Conservation (phyloP, 1,139 yeast genomes). For the Kurtzmaniella natalensis region DNA sequence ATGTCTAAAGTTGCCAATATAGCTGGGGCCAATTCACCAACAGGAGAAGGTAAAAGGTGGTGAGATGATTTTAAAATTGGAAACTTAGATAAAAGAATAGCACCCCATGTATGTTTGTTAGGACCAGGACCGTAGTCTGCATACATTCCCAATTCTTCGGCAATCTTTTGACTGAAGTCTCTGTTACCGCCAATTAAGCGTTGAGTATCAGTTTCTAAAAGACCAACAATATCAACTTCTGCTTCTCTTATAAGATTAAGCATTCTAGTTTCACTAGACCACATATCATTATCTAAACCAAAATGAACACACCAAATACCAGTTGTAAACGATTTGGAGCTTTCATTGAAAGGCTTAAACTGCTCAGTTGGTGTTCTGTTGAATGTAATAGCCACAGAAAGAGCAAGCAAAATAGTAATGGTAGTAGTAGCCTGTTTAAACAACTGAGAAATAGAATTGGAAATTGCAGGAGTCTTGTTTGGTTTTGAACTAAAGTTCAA, state of each 20-base stretch:
- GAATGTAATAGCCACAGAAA: constrained; percentile 40
- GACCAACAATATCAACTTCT: constrained; percentile 85
- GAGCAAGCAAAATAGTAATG: constrained; percentile 27
- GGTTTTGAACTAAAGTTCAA: too few relatives aligned
- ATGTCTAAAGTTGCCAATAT: constrained; percentile 93
- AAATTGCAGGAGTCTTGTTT: constrained; percentile 9
- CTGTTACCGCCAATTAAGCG: constrained; percentile 92
- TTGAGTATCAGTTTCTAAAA: constrained; percentile 90
- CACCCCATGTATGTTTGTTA: constrained; percentile 97
- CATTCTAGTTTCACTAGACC: constrained; percentile 96
- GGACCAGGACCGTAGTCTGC: constrained; percentile 98
- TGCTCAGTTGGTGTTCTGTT: constrained; percentile 54
- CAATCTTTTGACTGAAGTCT: constrained; percentile 85
- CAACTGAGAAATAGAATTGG: constrained; percentile 15
- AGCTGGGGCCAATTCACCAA: constrained; percentile 97
- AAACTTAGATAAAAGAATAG: constrained; percentile 85
- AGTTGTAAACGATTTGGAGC: constrained; percentile 74
- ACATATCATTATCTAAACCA: constrained; percentile 95
- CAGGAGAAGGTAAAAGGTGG: constrained; percentile 89
- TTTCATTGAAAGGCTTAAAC: constrained; percentile 74
- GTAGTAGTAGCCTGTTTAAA: constrained; percentile 21
- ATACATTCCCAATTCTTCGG: constrained; percentile 92
- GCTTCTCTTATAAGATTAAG: constrained; percentile 75
- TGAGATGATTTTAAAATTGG: constrained; percentile 89
- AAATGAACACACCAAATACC: constrained; percentile 99